Base-by-base conservation (phyloP, 164 flowering plant species). In the Annona cherimola region DNA sequence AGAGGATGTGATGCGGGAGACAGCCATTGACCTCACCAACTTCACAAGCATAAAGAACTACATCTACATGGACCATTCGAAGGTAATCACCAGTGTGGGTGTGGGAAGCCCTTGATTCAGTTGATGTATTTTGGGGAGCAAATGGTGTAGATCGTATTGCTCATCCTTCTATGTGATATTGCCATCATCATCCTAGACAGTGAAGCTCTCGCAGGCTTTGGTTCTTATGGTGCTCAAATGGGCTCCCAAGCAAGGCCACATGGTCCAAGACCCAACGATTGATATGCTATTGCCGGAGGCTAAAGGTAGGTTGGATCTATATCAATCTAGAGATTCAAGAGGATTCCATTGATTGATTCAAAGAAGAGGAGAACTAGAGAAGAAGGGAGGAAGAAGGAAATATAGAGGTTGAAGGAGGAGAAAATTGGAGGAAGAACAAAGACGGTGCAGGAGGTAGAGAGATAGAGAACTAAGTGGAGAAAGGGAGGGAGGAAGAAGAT, bases 111-210 rank as follows among this genome's bases (percentile, higher is more conserved):
- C 54, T 50, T 93, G 68, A 78, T 88, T 20, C 98, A 91, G 68
- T 79, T 86, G 42, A 85, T 88, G 1, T 90, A 90, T 76, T 93
- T 93, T 40, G 89, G 94, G 0, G 98, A 91, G 66, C 86, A 83
- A 45, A 77, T 78, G 69, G 85, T 89, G 42, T 94, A 89, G 61
- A 68, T 81, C 14, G 82, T 86, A 0, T 45, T 90, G 2, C 63
- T 91, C 73, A 73, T 81, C 6, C 82, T 93, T 0, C 77, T 93
- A 3, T 87, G 90, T 67, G 86, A 86, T 80, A 77, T 87, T 12
- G 81, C 93, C 0, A 11, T 85, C 42, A 84, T 87, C 50, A 89
- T 86, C 0, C 98, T 94, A 0, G 96, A 91, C 66, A 91, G 91
- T 55, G 87, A 89, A 71, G 82, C 74, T 4, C 82, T 89, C 11